phyloP scores from a whole-genome alignment of 148 eudicot species.

The Spergularia marina region DNA sequence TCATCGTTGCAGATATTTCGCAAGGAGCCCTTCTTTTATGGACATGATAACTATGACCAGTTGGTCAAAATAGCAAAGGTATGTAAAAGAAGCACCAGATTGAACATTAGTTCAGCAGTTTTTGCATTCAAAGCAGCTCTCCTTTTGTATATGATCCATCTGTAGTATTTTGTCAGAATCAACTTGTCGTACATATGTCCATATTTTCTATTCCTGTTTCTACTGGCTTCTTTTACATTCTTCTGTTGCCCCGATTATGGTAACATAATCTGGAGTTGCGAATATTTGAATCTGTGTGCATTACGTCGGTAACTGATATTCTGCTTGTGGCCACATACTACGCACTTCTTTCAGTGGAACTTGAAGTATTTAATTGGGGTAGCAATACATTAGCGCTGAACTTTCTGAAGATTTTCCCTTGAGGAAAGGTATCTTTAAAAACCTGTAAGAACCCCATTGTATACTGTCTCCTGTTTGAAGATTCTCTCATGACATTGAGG shows the following conservation, averaged over 20 bases:
- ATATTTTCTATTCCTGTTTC: no score
- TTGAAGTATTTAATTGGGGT: no score
- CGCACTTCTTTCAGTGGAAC: no score
- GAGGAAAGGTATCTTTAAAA: no score
- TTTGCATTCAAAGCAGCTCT: background rate
- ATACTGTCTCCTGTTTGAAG: no score
- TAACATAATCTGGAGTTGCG: background rate
- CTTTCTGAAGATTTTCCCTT: no score
- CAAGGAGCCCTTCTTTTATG: conserved; percentile 96
- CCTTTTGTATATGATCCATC: background rate
- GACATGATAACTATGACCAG: conserved; percentile 97
- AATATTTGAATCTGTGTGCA: background rate
- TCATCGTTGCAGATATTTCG: conserved; percentile 74
- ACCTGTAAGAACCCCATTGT: no score
- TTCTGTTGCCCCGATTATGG: background rate
- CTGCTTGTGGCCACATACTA: no score
- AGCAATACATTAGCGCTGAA: no score
- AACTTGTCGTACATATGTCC: background rate
- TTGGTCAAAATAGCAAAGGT: conserved; percentile 98
- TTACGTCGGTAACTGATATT: background rate
- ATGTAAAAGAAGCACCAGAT: conserved; percentile 1
- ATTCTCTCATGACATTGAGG: no score
- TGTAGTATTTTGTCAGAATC: background rate
- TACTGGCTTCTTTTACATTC: background rate
- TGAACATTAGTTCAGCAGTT: background rate